Percentiles rank a stretch among this genome's conserved stretches.
These are phyloP conservation scores for Ramicandelaber brevisporus DNA, from an alignment of 192 early-diverging fungal species.

Conservation along the genomic window DNA sequence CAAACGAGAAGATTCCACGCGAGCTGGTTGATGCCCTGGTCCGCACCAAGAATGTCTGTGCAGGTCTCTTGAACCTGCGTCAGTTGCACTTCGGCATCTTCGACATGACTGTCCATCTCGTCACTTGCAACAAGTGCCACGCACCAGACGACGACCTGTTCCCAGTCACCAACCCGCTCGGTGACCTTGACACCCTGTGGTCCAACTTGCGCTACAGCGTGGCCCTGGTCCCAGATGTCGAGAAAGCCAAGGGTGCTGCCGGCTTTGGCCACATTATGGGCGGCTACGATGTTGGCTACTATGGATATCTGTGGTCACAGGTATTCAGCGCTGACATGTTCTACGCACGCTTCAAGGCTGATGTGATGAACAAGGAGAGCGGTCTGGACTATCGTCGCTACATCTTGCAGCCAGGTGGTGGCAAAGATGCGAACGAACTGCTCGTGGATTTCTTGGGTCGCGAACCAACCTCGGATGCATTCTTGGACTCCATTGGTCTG, in stretches of 20 bases:
- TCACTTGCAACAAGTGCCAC: conserved; percentile 7
- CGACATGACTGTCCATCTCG: conserved; percentile 43
- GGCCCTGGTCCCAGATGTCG: conserved; percentile 7
- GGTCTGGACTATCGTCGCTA: conserved; percentile 35
- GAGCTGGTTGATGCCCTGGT: conserved; percentile 37
- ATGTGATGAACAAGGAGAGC: conserved; percentile 18
- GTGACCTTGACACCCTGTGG: conserved; percentile 17
- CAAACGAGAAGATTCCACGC: conserved; percentile 32
- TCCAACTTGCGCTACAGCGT: conserved; percentile 14
- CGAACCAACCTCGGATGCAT: conserved; percentile 24
- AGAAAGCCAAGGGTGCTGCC: conserved; percentile 5
- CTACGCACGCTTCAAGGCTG: conserved; percentile 26
- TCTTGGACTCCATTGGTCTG: conserved; percentile 28
- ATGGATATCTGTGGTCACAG: conserved; percentile 40
- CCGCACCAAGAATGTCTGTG: conserved; percentile 39
- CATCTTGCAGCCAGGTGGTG: conserved; percentile 34
- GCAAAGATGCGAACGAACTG: conserved; percentile 28
- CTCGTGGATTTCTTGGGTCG: conserved; percentile 38
- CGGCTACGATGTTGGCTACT: conserved; percentile 33
- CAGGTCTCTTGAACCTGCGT: conserved; percentile 34
- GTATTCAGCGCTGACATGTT: conserved; percentile 52
- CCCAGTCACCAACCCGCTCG: too few species aligned
- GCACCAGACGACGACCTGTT: too few species aligned
- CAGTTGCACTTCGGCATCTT: conserved; percentile 50
- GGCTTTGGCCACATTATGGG: conserved; percentile 25